These are phyloP conservation scores for Russula lepida DNA, from an alignment of 768 basidiomycete genomes.

Conservation along the genomic window DNA sequence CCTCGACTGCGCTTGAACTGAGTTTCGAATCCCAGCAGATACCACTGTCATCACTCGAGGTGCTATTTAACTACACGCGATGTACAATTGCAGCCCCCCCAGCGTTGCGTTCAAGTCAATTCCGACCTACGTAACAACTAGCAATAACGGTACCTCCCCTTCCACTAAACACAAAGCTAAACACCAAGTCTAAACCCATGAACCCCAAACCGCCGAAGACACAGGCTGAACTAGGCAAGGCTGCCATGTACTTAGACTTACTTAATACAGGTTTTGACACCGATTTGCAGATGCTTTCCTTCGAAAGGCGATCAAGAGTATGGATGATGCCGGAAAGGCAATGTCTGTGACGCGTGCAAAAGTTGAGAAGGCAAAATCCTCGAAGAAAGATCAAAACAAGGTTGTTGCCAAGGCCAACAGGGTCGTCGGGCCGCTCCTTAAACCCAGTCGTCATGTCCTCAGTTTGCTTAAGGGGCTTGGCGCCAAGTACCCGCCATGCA, in stretches of 20 bases:
- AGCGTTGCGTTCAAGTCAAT: not conserved
- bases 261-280: not conserved
- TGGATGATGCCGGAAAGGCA: constrained; percentile 1
- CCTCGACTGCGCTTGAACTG: no score
- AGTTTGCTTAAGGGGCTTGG: constrained; percentile 1
- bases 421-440: constrained; percentile 6
- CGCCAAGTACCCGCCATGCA: constrained; percentile 10
- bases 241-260: no score
- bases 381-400: constrained; percentile 1
- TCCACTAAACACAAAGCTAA: not conserved
- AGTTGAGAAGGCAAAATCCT: not conserved
- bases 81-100: not conserved
- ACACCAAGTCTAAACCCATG: no score
- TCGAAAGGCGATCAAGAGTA: not conserved
- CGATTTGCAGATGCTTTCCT: not conserved
- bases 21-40: no score
- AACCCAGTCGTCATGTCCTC: constrained; percentile 2
- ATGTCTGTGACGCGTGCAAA: not conserved
- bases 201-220: no score
- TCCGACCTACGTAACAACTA: not conserved
- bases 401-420: constrained; percentile 1
- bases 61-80: not conserved
- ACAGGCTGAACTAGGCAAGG: not conserved
- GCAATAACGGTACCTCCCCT: not conserved
- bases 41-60: not conserved